Percentiles rank a stretch among this genome's conserved stretches.
phyloP scores from a whole-genome alignment of 108 stramenopile species.

The Cyclotella choctawhatcheeana region DNA sequence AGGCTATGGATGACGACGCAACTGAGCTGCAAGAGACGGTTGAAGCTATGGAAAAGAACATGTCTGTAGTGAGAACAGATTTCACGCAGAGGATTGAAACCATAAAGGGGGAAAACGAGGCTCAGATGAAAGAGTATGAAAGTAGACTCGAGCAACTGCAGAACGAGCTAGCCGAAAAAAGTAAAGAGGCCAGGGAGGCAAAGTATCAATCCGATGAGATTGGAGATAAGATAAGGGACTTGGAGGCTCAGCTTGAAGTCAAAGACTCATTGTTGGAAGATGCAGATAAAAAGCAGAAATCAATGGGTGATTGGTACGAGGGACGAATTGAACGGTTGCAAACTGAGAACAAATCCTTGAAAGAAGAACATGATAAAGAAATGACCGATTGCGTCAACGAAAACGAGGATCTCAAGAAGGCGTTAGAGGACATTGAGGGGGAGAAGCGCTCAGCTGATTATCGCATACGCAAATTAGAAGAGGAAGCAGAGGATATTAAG shows the following conservation, averaged over 20 bases:
- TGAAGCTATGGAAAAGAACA: slow-evolving; percentile 54
- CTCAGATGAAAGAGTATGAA: slow-evolving; percentile 36
- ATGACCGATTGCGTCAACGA: slow-evolving; percentile 25
- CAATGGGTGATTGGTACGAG: slow-evolving; percentile 41
- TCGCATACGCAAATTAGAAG: slow-evolving; percentile 44
- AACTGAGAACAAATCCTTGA: slow-evolving; percentile 29
- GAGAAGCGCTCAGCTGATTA: slow-evolving; percentile 48
- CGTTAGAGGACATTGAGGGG: slow-evolving; percentile 26
- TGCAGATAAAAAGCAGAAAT: slow-evolving; percentile 33
- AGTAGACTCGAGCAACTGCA: slow-evolving; percentile 32
- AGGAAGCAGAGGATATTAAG: slow-evolving; percentile 33
- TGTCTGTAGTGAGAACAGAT: slow-evolving; percentile 41
- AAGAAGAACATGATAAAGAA: slow-evolving; percentile 49
- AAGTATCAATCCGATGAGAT: slow-evolving; percentile 19
- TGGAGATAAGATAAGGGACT: slow-evolving; percentile 13
- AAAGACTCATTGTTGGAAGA: slow-evolving; percentile 37
- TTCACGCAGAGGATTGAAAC: slow-evolving; percentile 35
- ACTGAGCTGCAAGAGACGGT: slow-evolving; percentile 48
- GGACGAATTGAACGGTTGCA: slow-evolving; percentile 42
- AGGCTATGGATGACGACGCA: slow-evolving; percentile 37
- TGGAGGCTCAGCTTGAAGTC: slow-evolving; percentile 40
- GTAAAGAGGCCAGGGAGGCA: slow-evolving; percentile 31
- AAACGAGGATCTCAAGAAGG: slow-evolving; percentile 45
- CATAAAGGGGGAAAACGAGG: slow-evolving; percentile 21
- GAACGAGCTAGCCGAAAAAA: slow-evolving; percentile 34